Percentiles rank a stretch among this genome's conserved stretches.
Conservation (phyloP, 176 grass and related monocot species). For the Ananas comosus region DNA sequence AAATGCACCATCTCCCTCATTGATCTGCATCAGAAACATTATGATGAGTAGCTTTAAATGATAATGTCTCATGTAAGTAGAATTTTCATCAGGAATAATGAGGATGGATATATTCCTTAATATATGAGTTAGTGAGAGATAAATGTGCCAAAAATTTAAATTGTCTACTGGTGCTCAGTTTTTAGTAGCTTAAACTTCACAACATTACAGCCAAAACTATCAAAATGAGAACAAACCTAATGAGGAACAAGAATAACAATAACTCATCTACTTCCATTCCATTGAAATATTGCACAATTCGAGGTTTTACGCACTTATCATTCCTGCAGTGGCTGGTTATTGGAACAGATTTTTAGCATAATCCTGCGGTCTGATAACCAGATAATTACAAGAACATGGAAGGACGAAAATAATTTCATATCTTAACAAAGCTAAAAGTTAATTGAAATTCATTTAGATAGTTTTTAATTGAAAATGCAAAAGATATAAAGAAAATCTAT, state of each 20-base stretch:
- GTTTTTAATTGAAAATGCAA: background rate
- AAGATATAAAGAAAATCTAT: background rate
- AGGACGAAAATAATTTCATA: background rate
- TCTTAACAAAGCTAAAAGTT: background rate
- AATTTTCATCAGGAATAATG: background rate
- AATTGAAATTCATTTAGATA: background rate
- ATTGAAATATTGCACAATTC: background rate
- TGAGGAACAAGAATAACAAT: background rate
- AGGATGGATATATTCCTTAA: background rate
- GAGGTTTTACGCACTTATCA: background rate
- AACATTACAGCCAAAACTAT: background rate
- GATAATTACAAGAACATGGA: background rate
- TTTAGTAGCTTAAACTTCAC: background rate
- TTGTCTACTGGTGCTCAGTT: background rate
- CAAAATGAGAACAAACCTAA: background rate
- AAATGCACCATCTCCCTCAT: slow-evolving; percentile 99
- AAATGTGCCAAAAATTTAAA: background rate
- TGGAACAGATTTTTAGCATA: background rate
- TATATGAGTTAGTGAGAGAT: background rate
- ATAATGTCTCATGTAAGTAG: background rate
- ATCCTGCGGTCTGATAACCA: background rate
- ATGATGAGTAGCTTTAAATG: background rate
- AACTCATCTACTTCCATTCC: background rate
- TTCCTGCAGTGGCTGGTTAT: background rate
- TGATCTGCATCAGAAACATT: slow-evolving; percentile 42